phyloP scores from a whole-genome alignment of 345 rosid species.

The Murraya koenigii region DNA sequence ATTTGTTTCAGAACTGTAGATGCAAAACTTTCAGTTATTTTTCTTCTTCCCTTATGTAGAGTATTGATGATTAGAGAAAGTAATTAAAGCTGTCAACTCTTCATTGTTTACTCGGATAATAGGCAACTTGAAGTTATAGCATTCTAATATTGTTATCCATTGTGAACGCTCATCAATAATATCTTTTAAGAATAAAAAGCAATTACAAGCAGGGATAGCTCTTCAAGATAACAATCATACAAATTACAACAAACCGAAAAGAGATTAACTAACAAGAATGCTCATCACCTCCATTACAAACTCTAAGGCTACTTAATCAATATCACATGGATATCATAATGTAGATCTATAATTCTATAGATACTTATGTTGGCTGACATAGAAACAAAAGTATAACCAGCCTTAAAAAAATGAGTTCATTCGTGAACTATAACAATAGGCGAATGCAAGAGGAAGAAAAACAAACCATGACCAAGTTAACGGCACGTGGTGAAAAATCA shows the following conservation, averaged over 20 bases:
- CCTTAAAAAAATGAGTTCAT: background rate
- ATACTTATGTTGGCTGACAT: background rate
- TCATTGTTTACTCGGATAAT: background rate
- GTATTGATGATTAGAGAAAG: background rate
- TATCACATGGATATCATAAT: background rate
- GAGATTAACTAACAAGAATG: background rate
- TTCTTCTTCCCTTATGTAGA: background rate
- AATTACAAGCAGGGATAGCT: background rate
- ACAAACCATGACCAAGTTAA: conserved; percentile 84
- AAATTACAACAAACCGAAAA: background rate
- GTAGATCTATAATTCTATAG: background rate
- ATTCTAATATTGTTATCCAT: background rate
- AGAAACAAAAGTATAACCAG: too few relatives aligned
- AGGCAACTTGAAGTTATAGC: background rate
- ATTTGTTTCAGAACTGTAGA: background rate
- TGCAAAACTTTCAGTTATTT: background rate
- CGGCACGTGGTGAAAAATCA: conserved; percentile 86
- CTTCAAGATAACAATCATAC: background rate
- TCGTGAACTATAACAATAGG: background rate
- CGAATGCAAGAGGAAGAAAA: conserved; percentile 12
- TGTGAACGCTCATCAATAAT: background rate
- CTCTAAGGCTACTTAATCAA: background rate
- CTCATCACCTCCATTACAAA: background rate
- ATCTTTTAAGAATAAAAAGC: background rate
- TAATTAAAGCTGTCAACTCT: background rate